Percentiles rank a stretch among this genome's conserved stretches.
Evolutionary conservation across 2,329 filamentous ascomycete genomes (phyloP).

Genomic region (Juglanconis oblonga): DNA sequence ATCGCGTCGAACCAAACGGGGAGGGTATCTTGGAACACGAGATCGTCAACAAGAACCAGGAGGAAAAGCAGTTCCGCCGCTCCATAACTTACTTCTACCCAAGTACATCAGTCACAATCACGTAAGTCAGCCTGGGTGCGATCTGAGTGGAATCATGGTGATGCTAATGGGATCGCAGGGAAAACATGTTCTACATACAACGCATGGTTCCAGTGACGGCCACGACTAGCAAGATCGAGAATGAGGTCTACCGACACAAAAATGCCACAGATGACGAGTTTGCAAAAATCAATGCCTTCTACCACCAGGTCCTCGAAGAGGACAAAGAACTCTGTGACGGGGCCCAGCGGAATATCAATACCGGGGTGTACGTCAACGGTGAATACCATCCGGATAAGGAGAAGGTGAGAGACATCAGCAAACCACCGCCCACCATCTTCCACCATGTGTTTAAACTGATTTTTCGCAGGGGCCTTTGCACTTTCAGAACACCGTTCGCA

Average conservation of each 20-base stretch:
- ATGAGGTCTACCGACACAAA: constrained; percentile 50
- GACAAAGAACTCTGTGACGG: constrained; percentile 49
- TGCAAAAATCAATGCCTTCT: constrained; percentile 42
- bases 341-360: constrained; percentile 48
- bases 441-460: background rate
- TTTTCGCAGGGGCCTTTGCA: constrained; percentile 2
- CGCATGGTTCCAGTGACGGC: constrained; percentile 45
- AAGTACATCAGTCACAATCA: constrained; percentile 35
- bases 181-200: constrained; percentile 50
- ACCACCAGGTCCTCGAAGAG: constrained; percentile 49
- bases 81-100: constrained; percentile 39
- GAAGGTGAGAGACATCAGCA: constrained; percentile 26
- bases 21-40: constrained; percentile 35
- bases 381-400: constrained; percentile 51
- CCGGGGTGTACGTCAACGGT: constrained; percentile 49
- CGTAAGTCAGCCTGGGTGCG: constrained; percentile 28
- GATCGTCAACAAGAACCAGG: constrained; percentile 34
- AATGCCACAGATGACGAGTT: constrained; percentile 45
- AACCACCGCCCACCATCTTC: too few relatives aligned
- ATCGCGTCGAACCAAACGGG: constrained; percentile 34
- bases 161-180: constrained; percentile 22
- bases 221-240: constrained; percentile 41
- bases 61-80: constrained; percentile 24
- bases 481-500: constrained; percentile 13
- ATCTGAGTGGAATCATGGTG: background rate